Conservation (phyloP, 805 yeast species). For the Priceomyces castillae region DNA sequence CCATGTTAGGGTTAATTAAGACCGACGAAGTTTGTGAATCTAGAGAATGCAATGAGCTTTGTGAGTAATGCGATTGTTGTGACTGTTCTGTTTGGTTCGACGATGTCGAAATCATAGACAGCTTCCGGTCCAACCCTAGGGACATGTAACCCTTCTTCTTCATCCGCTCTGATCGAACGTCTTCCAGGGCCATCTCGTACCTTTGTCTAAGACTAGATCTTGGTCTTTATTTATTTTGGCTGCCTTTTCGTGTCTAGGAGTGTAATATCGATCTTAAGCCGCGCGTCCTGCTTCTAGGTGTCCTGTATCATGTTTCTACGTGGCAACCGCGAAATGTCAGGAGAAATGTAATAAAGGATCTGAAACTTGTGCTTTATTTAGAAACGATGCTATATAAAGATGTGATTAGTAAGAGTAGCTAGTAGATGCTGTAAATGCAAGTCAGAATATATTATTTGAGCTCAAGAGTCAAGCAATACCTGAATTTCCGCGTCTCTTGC, state of each 20-base stretch:
- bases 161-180: not conserved
- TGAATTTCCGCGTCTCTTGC: constrained; percentile 12
- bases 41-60: constrained; percentile 12
- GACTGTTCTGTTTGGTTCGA: constrained; percentile 24
- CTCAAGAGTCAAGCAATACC: constrained; percentile 7
- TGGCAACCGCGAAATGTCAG: not conserved
- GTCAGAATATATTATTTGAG: not conserved
- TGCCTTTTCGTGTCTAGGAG: not conserved
- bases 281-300: constrained; percentile 1
- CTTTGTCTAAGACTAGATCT: not conserved
- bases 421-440: not conserved
- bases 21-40: constrained; percentile 19
- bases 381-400: not conserved
- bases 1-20: constrained; percentile 14
- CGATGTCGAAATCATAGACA: constrained; percentile 28
- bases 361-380: not conserved
- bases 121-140: constrained; percentile 27
- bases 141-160: not conserved
- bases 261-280: not conserved
- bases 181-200: constrained; percentile 1
- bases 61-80: constrained; percentile 15
- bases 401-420: not conserved
- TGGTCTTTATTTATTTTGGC: not conserved
- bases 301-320: not conserved
- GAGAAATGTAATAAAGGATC: not conserved